phyloP scores from a whole-genome alignment of 129 eudicot species.

The Helichrysum umbraculigerum region DNA sequence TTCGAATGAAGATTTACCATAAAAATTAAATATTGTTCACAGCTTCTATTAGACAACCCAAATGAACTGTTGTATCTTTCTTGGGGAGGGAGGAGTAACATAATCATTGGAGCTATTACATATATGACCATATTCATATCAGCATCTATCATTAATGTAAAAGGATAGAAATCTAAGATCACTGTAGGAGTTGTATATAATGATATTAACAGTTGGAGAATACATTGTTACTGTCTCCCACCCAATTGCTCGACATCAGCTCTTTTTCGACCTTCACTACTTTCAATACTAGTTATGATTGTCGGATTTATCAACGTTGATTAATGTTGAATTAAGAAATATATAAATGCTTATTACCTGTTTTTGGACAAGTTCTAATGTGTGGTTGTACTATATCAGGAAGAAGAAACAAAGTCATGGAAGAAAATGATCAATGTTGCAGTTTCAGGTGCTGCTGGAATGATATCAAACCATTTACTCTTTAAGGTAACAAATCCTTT shows the following conservation, averaged over 20 bases:
- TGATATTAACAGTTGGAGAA: neutral
- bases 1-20: too few species aligned
- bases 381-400: constrained; percentile 41
- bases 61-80: too few species aligned
- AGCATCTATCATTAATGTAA: too few species aligned
- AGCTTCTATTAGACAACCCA: too few species aligned
- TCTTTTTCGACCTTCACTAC: neutral
- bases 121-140: too few species aligned
- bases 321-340: neutral
- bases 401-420: constrained; percentile 89
- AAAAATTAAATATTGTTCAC: too few species aligned
- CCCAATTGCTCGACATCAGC: neutral
- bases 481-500: constrained; percentile 63
- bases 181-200: too few species aligned
- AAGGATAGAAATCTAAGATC: too few species aligned
- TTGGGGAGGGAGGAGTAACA: too few species aligned
- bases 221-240: neutral
- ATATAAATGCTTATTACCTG: neutral
- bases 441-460: constrained; percentile 99
- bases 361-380: constrained; percentile 9
- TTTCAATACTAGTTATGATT: neutral
- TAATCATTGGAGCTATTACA: too few species aligned
- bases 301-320: neutral
- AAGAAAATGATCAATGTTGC: constrained; percentile 80
- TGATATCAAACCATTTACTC: constrained; percentile 93